Evolutionary conservation across 2,329 filamentous ascomycete genomes (phyloP).

Genomic region (Trichoderma sp.): DNA sequence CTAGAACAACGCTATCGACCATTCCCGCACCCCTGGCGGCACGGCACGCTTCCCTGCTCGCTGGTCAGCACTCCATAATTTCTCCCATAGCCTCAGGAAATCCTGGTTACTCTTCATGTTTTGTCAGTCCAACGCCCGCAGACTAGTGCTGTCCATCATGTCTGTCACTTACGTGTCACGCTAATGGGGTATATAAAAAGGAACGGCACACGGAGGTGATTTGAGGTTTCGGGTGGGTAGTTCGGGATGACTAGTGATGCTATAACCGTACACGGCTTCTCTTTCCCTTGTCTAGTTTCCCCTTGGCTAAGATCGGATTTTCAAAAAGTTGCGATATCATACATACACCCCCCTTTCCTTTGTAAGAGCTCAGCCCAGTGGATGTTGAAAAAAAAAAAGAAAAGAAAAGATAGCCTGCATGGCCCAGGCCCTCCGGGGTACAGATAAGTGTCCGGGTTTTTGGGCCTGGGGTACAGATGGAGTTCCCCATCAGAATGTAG

Average conservation of each 20-base stretch:
- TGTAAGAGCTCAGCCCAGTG: not conserved
- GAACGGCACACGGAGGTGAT: not conserved
- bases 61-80: slow-evolving; percentile 17
- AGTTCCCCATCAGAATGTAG: not conserved
- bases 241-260: not conserved
- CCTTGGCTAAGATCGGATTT: slow-evolving; percentile 1
- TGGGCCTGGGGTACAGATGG: not conserved
- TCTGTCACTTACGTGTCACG: not conserved
- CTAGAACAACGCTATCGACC: not conserved
- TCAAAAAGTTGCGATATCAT: not conserved
- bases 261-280: not conserved
- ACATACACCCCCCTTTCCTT: not conserved
- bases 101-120: not conserved
- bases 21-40: slow-evolving; percentile 13
- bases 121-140: slow-evolving; percentile 13
- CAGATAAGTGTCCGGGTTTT: not conserved
- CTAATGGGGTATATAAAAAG: slow-evolving; percentile 2
- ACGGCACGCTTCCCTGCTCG: slow-evolving; percentile 18
- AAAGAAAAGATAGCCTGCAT: not conserved
- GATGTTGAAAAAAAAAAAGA: not conserved
- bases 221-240: not conserved
- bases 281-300: not conserved
- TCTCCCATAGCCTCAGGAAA: not conserved
- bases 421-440: not conserved
- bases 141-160: not conserved